Percentiles rank a stretch among this genome's conserved stretches.
phyloP scores from a whole-genome alignment of 2,329 filamentous ascomycete species.

The Rugonectria rugulosa region DNA sequence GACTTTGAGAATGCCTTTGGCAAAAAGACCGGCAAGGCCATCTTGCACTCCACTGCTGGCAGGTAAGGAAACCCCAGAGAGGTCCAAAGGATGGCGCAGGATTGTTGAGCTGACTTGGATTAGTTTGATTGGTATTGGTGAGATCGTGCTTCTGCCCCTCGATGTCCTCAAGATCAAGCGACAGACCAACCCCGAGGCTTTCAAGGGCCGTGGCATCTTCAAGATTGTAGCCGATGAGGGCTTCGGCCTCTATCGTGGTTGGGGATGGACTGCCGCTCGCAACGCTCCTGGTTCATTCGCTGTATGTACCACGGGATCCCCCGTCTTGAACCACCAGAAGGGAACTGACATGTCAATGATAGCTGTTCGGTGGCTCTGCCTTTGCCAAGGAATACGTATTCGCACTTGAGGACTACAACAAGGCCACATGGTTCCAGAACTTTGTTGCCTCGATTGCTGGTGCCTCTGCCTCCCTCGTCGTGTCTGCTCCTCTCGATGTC shows the following conservation, averaged over 20 bases:
- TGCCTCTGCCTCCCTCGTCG: slow-evolving; percentile 91
- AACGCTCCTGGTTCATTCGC: slow-evolving; percentile 98
- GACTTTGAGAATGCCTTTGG: slow-evolving; percentile 91
- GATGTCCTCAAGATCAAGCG: slow-evolving; percentile 99
- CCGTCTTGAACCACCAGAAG: neutral
- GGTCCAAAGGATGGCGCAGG: neutral
- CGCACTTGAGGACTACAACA: slow-evolving; percentile 91
- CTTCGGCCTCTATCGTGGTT: slow-evolving; percentile 93
- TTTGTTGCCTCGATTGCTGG: slow-evolving; percentile 96
- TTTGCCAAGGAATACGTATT: slow-evolving; percentile 98
- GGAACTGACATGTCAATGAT: slow-evolving; percentile 30
- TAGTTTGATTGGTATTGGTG: slow-evolving; percentile 94
- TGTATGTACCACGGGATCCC: slow-evolving; percentile 60
- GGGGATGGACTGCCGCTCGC: slow-evolving; percentile 96
- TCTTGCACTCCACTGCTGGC: slow-evolving; percentile 96
- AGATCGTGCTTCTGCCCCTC: slow-evolving; percentile 92
- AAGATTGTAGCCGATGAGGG: slow-evolving; percentile 93
- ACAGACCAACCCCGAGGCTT: slow-evolving; percentile 98
- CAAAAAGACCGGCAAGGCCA: slow-evolving; percentile 96
- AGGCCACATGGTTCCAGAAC: slow-evolving; percentile 93
- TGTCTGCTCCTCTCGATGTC: slow-evolving; percentile 95
- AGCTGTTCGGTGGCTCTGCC: slow-evolving; percentile 96
- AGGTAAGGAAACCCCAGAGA: slow-evolving; percentile 59
- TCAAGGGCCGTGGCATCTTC: slow-evolving; percentile 90
- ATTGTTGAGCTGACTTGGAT: slow-evolving; percentile 26